Evolutionary conservation across 345 rosid species (phyloP).

Genomic region (Acer saccharum): DNA sequence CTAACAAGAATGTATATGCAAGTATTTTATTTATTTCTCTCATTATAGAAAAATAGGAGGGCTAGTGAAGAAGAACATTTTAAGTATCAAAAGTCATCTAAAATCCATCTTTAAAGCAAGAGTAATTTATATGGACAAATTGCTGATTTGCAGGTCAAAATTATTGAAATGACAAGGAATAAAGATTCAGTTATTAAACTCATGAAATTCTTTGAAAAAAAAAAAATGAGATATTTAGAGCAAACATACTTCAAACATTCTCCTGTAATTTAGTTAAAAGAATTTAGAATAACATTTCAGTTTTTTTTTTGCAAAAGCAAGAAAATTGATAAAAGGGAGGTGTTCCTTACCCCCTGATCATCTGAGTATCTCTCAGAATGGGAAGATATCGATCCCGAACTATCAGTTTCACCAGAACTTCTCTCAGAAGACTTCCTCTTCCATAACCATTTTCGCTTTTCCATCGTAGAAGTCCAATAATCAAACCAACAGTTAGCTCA

Average conservation of each 20-base stretch:
- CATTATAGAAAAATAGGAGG: background rate
- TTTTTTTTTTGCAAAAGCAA: background rate
- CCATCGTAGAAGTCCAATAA: slow-evolving; percentile 42
- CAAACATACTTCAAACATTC: background rate
- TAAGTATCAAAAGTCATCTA: background rate
- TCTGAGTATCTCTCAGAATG: slow-evolving; percentile 71
- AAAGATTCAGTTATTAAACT: background rate
- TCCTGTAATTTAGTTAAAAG: background rate
- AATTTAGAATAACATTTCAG: background rate
- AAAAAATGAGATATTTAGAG: no score
- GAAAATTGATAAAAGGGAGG: background rate
- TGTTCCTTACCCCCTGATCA: slow-evolving; percentile 56
- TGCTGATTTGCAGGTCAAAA: background rate
- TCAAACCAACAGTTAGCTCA: slow-evolving; percentile 32
- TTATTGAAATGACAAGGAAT: background rate
- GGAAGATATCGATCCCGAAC: slow-evolving; percentile 72
- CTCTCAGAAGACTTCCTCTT: slow-evolving; percentile 75
- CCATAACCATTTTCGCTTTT: slow-evolving; percentile 75
- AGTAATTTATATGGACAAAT: background rate
- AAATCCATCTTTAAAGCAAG: background rate
- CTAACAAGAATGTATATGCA: background rate
- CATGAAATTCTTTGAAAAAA: background rate
- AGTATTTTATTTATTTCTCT: background rate
- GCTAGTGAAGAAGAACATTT: background rate
- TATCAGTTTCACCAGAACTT: slow-evolving; percentile 72